Percentiles rank a stretch among this genome's conserved stretches.
These are phyloP conservation scores for Apiospora saccharicola DNA, from an alignment of 2,329 filamentous ascomycete genomes.

Conservation along the genomic window DNA sequence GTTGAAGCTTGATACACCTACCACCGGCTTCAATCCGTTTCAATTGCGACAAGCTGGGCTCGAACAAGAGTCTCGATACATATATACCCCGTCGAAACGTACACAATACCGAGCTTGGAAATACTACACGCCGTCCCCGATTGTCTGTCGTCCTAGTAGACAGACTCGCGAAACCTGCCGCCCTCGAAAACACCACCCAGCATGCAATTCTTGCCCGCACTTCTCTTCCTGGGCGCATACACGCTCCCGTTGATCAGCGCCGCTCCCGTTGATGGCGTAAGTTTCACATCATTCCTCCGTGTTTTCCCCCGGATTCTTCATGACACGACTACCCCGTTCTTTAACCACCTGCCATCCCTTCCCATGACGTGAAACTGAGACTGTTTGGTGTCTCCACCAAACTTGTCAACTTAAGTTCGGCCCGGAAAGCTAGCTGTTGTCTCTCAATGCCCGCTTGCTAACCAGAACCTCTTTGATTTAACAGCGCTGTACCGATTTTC, in stretches of 20 bases:
- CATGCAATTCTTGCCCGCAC: slow-evolving; percentile 18
- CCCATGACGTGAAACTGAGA: slow-evolving; percentile 20
- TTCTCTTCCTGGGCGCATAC: slow-evolving; percentile 24
- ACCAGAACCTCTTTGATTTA: neutral
- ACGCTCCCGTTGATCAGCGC: slow-evolving; percentile 4
- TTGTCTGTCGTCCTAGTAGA: neutral
- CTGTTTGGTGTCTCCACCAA: slow-evolving; percentile 2
- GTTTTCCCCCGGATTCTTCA: neutral
- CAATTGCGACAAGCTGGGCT: slow-evolving; percentile 13
- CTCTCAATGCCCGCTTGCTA: neutral
- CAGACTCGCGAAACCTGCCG: neutral
- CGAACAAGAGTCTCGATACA: neutral
- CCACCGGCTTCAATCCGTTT: slow-evolving; percentile 11
- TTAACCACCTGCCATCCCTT: neutral
- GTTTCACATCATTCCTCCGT: slow-evolving; percentile 18
- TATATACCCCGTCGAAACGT: neutral
- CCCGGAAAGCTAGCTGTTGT: neutral
- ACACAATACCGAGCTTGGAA: neutral
- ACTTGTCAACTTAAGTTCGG: neutral
- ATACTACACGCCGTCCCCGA: neutral
- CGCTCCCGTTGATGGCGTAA: slow-evolving; percentile 22
- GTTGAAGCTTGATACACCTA: slow-evolving; percentile 10
- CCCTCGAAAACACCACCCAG: neutral
- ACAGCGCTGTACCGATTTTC: slow-evolving; percentile 23
- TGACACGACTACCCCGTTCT: neutral